phyloP scores from a whole-genome alignment of 2,329 filamentous ascomycete species.

The Apiospora pterosperma region DNA sequence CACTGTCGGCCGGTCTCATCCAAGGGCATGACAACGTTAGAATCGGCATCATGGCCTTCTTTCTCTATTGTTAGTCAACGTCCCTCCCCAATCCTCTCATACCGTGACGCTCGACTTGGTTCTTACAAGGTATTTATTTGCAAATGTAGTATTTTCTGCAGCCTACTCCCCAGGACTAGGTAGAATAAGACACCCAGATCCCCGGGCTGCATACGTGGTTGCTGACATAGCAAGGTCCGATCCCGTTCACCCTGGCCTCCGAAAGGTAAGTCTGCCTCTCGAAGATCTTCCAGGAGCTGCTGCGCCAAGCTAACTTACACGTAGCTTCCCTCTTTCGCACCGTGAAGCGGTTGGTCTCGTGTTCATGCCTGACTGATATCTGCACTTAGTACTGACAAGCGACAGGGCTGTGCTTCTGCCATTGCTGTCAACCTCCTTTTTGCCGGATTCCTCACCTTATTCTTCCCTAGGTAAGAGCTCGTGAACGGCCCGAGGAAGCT shows the following conservation, averaged over 20 bases:
- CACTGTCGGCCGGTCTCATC: conserved; percentile 22
- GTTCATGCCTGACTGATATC: not conserved
- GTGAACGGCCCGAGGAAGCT: not conserved
- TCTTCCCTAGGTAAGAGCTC: conserved; percentile 30
- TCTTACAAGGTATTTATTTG: conserved; percentile 12
- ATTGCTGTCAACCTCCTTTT: conserved; percentile 46
- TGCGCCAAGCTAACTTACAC: not conserved
- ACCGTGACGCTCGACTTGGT: not conserved
- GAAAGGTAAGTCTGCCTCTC: conserved; percentile 27
- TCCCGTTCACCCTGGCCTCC: conserved; percentile 47
- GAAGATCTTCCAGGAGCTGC: not conserved
- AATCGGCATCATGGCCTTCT: conserved; percentile 31
- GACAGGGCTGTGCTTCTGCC: conserved; percentile 39
- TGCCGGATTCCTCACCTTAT: conserved; percentile 41
- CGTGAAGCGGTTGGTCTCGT: not conserved
- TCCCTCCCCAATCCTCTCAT: not conserved
- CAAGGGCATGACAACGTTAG: conserved; percentile 10
- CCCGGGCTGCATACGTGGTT: not conserved
- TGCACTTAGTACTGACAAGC: not conserved
- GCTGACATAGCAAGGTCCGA: conserved; percentile 33
- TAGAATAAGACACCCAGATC: conserved; percentile 6
- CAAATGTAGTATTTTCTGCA: conserved; percentile 33
- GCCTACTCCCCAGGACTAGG: conserved; percentile 38
- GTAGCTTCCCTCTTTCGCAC: not conserved
- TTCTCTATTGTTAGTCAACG: conserved; percentile 28